phyloP scores from a whole-genome alignment of 192 early-diverging fungal species.

The Geosiphon pyriformis region DNA sequence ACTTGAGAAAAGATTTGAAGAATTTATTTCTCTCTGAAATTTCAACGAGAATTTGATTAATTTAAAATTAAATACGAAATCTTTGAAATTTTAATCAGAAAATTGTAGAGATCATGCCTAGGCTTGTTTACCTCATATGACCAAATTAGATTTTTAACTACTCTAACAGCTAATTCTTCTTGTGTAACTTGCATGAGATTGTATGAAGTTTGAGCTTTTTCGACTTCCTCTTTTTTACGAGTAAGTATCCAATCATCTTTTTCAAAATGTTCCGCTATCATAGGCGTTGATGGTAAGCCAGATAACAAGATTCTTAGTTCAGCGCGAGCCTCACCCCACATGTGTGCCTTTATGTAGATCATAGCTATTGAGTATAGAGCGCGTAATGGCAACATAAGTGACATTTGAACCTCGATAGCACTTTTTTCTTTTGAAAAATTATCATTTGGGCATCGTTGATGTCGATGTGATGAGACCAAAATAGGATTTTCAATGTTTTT shows the following conservation, averaged over 20 bases:
- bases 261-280: background rate
- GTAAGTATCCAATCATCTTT: constrained; percentile 6
- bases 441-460: too few relatives aligned
- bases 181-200: constrained; percentile 4
- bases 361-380: constrained; percentile 8
- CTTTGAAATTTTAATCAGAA: too few relatives aligned
- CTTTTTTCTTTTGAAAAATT: background rate
- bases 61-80: too few relatives aligned
- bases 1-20: too few relatives aligned
- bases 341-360: background rate
- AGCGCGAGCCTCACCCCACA: background rate
- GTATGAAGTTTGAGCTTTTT: background rate
- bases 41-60: too few relatives aligned
- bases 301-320: constrained; percentile 7
- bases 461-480: too few relatives aligned
- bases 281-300: constrained; percentile 2
- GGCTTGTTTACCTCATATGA: background rate
- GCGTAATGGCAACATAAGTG: constrained; percentile 3
- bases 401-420: background rate
- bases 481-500: too few relatives aligned
- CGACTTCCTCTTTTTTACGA: background rate
- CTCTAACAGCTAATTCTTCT: constrained; percentile 8
- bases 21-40: too few relatives aligned
- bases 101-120: too few relatives aligned
- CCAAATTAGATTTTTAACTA: constrained; percentile 1